These are phyloP conservation scores for Beauveria rudraprayagi DNA, from an alignment of 2,329 filamentous ascomycete species.

Conservation along the genomic window DNA sequence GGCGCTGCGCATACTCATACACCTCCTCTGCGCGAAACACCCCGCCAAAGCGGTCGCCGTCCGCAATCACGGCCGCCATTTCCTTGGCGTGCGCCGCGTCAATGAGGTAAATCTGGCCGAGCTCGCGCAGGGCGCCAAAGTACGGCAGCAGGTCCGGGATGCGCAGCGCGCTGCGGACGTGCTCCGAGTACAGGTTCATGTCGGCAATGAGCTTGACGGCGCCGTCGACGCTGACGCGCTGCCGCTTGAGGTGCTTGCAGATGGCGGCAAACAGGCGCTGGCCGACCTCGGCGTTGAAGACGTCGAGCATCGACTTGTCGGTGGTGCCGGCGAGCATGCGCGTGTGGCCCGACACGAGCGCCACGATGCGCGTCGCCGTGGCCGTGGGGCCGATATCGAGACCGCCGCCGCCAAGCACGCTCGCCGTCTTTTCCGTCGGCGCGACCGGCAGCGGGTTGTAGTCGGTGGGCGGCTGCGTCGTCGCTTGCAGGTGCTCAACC, in stretches of 20 bases:
- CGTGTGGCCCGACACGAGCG: constrained; percentile 81
- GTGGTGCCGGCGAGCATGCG: constrained; percentile 90
- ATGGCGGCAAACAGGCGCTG: constrained; percentile 83
- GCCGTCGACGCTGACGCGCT: constrained; percentile 82
- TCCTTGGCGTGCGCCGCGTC: constrained; percentile 80
- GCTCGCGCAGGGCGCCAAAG: constrained; percentile 82
- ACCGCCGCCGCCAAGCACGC: constrained; percentile 20
- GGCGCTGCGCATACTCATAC: constrained; percentile 88
- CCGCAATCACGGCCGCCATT: constrained; percentile 89
- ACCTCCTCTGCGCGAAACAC: constrained; percentile 95
- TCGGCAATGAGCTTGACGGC: constrained; percentile 91
- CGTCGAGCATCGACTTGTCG: constrained; percentile 95
- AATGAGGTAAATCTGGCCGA: constrained; percentile 93
- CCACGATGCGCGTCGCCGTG: constrained; percentile 73
- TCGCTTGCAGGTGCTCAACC: constrained; percentile 89
- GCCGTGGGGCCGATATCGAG: constrained; percentile 59
- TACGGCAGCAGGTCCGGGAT: constrained; percentile 83
- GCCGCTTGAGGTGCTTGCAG: constrained; percentile 96
- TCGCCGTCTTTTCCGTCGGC: constrained; percentile 17
- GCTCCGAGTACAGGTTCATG: constrained; percentile 88
- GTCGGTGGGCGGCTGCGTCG: constrained; percentile 76
- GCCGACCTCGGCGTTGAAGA: constrained; percentile 97
- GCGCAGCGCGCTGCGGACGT: constrained; percentile 63
- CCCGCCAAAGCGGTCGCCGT: constrained; percentile 80
- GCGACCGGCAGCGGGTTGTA: constrained; percentile 61